Percentiles rank a stretch among this genome's conserved stretches.
These are phyloP conservation scores for Sporothrix luriei DNA, from an alignment of 2,329 filamentous ascomycete genomes.

Conservation along the genomic window DNA sequence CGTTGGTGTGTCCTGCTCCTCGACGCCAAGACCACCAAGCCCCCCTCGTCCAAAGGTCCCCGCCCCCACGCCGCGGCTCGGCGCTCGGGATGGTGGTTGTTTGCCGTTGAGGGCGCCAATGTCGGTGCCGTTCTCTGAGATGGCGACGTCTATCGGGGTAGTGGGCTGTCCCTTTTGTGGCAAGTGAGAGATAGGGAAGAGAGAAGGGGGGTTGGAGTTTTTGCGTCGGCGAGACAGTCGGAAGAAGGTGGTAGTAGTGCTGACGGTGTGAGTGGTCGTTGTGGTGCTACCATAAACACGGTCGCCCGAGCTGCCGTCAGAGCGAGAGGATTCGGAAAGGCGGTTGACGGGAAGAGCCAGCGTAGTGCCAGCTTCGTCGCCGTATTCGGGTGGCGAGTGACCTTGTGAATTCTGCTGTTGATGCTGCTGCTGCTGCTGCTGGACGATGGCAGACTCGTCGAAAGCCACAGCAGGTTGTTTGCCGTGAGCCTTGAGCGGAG, in stretches of 20 bases:
- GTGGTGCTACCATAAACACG: conserved; percentile 60
- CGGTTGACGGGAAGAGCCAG: conserved; percentile 66
- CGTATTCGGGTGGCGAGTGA: conserved; percentile 54
- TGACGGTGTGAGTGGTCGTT: conserved; percentile 63
- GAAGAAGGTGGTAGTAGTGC: conserved; percentile 74
- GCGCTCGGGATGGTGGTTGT: not conserved
- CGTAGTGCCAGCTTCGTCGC: conserved; percentile 59
- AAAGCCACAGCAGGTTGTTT: conserved; percentile 56
- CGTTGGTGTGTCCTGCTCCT: conserved; percentile 41
- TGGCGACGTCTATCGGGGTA: conserved; percentile 27
- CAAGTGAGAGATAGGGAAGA: conserved; percentile 86
- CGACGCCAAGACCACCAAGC: conserved; percentile 23
- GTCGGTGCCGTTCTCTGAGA: conserved; percentile 26
- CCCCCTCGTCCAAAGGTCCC: conserved; percentile 27
- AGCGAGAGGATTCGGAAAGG: conserved; percentile 84
- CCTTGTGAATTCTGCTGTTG: not conserved
- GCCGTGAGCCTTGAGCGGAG: conserved; percentile 44
- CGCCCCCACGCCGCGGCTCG: conserved; percentile 24
- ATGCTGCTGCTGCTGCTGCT: conserved; percentile 25
- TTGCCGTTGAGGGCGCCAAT: not conserved
- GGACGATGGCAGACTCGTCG: conserved; percentile 59
- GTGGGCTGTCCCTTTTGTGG: conserved; percentile 54
- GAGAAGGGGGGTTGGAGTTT: conserved; percentile 59
- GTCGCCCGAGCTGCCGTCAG: conserved; percentile 79
- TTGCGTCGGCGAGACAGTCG: conserved; percentile 71